Conservation (phyloP, 768 basidiomycete genomes). For the Russula ochroleuca region DNA sequence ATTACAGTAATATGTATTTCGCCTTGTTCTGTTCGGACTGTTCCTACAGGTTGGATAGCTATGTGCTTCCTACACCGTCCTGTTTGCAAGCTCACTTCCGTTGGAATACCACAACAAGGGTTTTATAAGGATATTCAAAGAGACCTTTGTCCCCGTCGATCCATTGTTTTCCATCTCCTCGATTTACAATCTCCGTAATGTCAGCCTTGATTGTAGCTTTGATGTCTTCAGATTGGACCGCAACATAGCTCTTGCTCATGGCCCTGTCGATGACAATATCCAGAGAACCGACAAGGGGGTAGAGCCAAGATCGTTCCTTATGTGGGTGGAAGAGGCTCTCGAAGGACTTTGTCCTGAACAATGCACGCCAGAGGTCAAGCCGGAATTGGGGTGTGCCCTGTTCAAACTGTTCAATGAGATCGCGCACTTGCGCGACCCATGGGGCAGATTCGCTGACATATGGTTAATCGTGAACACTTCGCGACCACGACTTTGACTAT, state of each 20-base stretch:
- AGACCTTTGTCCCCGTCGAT: constrained; percentile 65
- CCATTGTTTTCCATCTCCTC: constrained; percentile 65
- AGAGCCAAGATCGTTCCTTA: constrained; percentile 53
- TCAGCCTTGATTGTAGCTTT: constrained; percentile 49
- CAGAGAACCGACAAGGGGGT: constrained; percentile 48
- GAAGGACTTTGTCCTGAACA: constrained; percentile 64
- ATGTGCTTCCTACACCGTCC: background rate
- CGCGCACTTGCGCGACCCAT: constrained; percentile 76
- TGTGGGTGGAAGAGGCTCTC: constrained; percentile 52
- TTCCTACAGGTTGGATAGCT: background rate
- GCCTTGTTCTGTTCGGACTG: too few relatives aligned
- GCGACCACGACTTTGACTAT: background rate
- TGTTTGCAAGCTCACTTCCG: constrained; percentile 38
- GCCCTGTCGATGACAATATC: constrained; percentile 62
- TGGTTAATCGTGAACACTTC: background rate
- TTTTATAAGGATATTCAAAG: constrained; percentile 80
- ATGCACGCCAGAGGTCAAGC: constrained; percentile 64
- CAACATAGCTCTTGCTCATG: constrained; percentile 82
- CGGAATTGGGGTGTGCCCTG: constrained; percentile 79
- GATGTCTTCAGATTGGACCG: constrained; percentile 54
- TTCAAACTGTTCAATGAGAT: constrained; percentile 65
- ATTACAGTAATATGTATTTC: too few relatives aligned
- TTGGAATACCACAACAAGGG: constrained; percentile 50
- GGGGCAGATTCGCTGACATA: constrained; percentile 46
- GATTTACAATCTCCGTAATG: constrained; percentile 52